Evolutionary conservation across 306 rosid genomes (phyloP).

Genomic region (Sicyos edulis): DNA sequence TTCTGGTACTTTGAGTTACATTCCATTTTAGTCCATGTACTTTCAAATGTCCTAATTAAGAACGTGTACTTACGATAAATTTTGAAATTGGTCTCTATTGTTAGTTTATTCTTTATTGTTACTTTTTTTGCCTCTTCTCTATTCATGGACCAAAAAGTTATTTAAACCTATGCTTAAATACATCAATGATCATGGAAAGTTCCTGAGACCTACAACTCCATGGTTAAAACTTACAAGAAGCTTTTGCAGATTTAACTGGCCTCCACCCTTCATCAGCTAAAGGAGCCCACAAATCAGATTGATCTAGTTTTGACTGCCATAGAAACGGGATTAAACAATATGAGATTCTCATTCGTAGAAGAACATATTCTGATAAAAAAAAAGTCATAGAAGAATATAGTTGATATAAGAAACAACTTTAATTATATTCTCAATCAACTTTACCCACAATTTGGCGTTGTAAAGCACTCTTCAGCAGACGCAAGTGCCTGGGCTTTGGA

Average conservation of each 20-base stretch:
- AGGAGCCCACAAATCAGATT: constrained; percentile 66
- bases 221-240: constrained; percentile 46
- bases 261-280: constrained; percentile 62
- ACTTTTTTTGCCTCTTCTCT: too few relatives aligned
- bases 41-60: background rate
- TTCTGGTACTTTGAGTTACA: too few relatives aligned
- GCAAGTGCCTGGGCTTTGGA: constrained; percentile 74
- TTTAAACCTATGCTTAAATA: too few relatives aligned
- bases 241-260: constrained; percentile 41
- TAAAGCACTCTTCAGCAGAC: constrained; percentile 74
- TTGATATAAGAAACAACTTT: constrained; percentile 7
- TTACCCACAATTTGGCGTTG: constrained; percentile 64
- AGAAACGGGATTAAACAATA: constrained; percentile 11
- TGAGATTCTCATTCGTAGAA: constrained; percentile 4
- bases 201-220: background rate
- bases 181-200: background rate
- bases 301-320: constrained; percentile 49
- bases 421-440: constrained; percentile 32
- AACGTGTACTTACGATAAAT: too few relatives aligned
- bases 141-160: too few relatives aligned
- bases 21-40: background rate
- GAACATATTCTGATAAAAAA: background rate
- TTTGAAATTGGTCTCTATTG: too few relatives aligned
- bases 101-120: too few relatives aligned
- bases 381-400: too few relatives aligned